Base-by-base conservation (phyloP, 2,329 filamentous ascomycete genomes). In the Fusarium incarnatum region DNA sequence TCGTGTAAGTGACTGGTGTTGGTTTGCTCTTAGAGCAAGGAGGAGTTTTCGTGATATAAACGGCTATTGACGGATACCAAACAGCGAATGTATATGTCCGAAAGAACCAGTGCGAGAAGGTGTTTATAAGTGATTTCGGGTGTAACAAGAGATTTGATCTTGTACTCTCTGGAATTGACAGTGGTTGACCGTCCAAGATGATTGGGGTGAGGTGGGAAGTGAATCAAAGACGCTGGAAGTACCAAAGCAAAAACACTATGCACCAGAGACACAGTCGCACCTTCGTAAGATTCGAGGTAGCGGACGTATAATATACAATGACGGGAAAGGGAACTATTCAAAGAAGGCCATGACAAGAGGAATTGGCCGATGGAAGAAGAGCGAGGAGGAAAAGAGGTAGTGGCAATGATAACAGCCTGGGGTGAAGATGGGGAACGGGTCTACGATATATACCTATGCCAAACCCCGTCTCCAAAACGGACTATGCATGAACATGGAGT, bases 401-500 rank as follows among this genome's bases (percentile, higher is more conserved):
- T 72, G 67, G 65, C 73, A 64, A 76, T 73, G 74, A 72, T 72
- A 73, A 60, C 50, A 59, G 66, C 61, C 50, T 64, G 64, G 66
- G 75, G 76, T 73, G 72, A 76, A 74, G 75, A 71, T 76, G 76
- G 78, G 79, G 79, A 79, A 79, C 76, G 75, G 80, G 77, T 78
- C 78, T 79, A 79, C 78, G 81, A 84, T 85, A 85, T 85, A 84
- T 84, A 84, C 73, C 70, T 70, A 71, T 67, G 64, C 65, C 68
- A 70, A 71, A 71, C 62, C 67, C 65, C 67, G 63, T 74, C 70
- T 60, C 60, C 66, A 68, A 73, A 70, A 73, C 64, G 70, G 75
- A 70, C 76, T 76, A 78, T 80, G 79, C 78, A 80, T 79, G 77
- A 75, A 74, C 76, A 80, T 79, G 78, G 78, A 78, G 77, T 77